Percentiles rank a stretch among this genome's conserved stretches.
These are phyloP conservation scores for Colletotrichum lini DNA, from an alignment of 2,329 filamentous ascomycete species.

Conservation along the genomic window DNA sequence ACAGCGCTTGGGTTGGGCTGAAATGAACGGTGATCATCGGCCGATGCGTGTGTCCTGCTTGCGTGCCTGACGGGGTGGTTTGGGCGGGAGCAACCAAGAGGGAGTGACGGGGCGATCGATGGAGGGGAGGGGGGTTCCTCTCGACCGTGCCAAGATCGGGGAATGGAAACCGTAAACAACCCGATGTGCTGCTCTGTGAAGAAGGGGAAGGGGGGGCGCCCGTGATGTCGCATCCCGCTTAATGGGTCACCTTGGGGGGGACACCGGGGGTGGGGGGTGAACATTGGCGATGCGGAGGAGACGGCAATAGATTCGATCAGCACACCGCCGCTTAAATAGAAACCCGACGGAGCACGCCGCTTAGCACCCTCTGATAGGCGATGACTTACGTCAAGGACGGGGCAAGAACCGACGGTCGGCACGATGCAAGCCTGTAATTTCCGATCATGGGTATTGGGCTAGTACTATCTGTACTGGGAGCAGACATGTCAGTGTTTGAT, in stretches of 20 bases:
- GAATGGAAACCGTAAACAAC: slow-evolving; percentile 1
- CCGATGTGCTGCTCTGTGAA: not conserved
- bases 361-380: not conserved
- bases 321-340: not conserved
- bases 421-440: slow-evolving; percentile 7
- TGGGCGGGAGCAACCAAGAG: not conserved
- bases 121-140: not conserved
- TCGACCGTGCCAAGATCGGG: slow-evolving; percentile 2
- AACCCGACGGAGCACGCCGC: not conserved
- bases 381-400: not conserved
- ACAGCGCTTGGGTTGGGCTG: slow-evolving; percentile 29
- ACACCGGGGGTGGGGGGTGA: not conserved
- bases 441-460: not conserved
- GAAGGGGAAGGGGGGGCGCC: not conserved
- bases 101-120: slow-evolving; percentile 12
- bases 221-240: slow-evolving; percentile 34
- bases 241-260: slow-evolving; percentile 33
- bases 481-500: not conserved
- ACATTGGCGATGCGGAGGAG: not conserved
- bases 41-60: slow-evolving; percentile 22
- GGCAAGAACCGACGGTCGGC: not conserved
- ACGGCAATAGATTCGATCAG: slow-evolving; percentile 9
- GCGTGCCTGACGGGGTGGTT: slow-evolving; percentile 30
- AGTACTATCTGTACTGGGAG: too few relatives aligned
- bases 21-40: slow-evolving; percentile 37